These are phyloP conservation scores for Hyphopichia khmerensis DNA, from an alignment of 1,139 yeast species.

Conservation along the genomic window DNA sequence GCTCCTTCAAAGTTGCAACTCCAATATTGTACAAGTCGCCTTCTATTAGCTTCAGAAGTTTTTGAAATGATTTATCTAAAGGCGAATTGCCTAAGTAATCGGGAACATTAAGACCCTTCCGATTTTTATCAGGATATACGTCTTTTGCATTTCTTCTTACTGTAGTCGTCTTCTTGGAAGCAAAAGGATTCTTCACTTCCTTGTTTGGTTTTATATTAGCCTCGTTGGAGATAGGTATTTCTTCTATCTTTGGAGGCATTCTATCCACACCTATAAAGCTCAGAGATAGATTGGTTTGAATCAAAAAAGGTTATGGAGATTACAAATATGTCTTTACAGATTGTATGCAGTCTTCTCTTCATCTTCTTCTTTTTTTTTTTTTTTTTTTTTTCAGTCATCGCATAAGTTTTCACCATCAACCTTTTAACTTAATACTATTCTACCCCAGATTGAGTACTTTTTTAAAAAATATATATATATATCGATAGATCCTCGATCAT, in stretches of 20 bases:
- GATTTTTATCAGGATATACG: slow-evolving; percentile 23
- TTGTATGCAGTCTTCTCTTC: background rate
- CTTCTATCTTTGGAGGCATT: slow-evolving; percentile 32
- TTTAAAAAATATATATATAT: too few relatives aligned
- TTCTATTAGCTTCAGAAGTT: slow-evolving; percentile 24
- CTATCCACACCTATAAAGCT: background rate
- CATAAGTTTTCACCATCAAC: background rate
- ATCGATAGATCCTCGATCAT: too few relatives aligned
- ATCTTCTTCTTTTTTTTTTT: background rate
- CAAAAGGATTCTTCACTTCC: slow-evolving; percentile 34
- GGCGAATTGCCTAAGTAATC: slow-evolving; percentile 31
- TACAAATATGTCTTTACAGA: background rate
- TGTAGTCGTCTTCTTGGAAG: slow-evolving; percentile 25
- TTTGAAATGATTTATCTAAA: slow-evolving; percentile 34
- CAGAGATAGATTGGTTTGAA: background rate
- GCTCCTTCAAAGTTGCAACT: slow-evolving; percentile 14
- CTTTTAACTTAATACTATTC: background rate
- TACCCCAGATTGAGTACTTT: background rate
- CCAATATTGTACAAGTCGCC: slow-evolving; percentile 26
- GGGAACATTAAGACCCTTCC: slow-evolving; percentile 38
- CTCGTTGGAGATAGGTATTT: slow-evolving; percentile 6
- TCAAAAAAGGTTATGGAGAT: background rate
- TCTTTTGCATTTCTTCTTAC: slow-evolving; percentile 34
- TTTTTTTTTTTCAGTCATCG: slow-evolving; percentile 3
- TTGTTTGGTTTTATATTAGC: background rate